These are phyloP conservation scores for Colletotrichum horii DNA, from an alignment of 2,329 filamentous ascomycete species.

Conservation along the genomic window DNA sequence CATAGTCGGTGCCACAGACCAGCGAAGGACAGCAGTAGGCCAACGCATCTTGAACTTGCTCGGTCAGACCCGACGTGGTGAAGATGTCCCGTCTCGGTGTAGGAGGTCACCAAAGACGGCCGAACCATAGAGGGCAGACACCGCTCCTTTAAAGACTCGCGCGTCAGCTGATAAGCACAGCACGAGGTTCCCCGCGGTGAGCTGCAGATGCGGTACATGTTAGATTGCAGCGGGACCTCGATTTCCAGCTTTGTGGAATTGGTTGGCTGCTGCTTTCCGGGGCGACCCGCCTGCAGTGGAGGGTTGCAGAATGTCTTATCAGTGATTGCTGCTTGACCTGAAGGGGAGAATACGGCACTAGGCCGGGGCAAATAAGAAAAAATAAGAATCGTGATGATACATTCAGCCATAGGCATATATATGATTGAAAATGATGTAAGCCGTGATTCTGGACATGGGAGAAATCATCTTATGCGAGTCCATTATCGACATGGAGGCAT, in stretches of 20 bases:
- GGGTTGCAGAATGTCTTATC: neutral
- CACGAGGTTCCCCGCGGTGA: neutral
- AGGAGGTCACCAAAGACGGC: neutral
- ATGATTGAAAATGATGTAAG: neutral
- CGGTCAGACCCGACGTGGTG: neutral
- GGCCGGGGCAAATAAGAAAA: neutral
- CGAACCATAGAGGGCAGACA: too few species aligned
- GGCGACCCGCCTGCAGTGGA: neutral
- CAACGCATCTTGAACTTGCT: neutral
- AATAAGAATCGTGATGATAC: neutral
- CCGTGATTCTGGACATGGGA: neutral
- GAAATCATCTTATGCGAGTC: neutral
- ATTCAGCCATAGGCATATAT: neutral
- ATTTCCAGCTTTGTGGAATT: neutral
- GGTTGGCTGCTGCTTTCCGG: neutral
- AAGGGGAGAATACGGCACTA: neutral
- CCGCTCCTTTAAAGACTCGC: neutral
- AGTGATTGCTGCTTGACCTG: neutral
- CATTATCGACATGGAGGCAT: neutral
- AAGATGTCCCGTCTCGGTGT: neutral
- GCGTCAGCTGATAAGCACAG: neutral
- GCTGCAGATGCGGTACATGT: neutral
- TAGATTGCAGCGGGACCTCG: neutral
- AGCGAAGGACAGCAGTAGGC: neutral
- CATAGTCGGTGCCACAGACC: neutral